Evolutionary conservation across 2,329 filamentous ascomycete genomes (phyloP), one percentile per base, ranked within the genome.

Genomic region (Pseudogymnoascus verrucosus): DNA sequence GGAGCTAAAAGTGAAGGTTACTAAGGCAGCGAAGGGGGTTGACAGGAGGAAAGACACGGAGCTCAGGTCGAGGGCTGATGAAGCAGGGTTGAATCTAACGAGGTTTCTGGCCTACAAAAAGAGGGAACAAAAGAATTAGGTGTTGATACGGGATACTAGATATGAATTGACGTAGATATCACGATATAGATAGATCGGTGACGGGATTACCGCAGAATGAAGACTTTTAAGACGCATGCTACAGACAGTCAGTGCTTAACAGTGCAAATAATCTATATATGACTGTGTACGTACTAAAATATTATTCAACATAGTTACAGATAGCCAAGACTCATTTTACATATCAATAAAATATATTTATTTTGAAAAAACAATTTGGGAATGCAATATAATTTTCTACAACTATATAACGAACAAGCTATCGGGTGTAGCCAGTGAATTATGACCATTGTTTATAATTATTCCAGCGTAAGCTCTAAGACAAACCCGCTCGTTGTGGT

Each of bases 31-130:
- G 16, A 88, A 86, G 78, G 74, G 75, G 0, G 79, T 89, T 36
- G 84, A 89, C 69, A 88, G 85, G 78, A 79, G 83, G 62, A 78
- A 78, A 23, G 77, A 78, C 60, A 70, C 76, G 0, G 86, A 89
- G 75, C 71, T 89, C 70, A 79, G 86, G 62, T 74, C 74, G 6
- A 78, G 85, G 62, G 82, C 83, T 0, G 86, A 89, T 66, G 86
- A 89, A 74, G 83, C 77, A 0, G 74, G 82, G 2, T 67, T 87
- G 69, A 89, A 89, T 70, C 73, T 89, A 66, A 75, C 71, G 31
- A 78, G 85, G 62, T 89, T 89, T 71, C 76, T 89, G 67, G 75
- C 79, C 64, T 89, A 89, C 71, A 89, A 89, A 77, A 81, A 65
- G 63, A 70, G 65, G 16, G 72, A 74, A 62, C 59, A 16, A 12